Base-by-base conservation (phyloP, 441 rosid species). In the Euphorbia celastroides region DNA sequence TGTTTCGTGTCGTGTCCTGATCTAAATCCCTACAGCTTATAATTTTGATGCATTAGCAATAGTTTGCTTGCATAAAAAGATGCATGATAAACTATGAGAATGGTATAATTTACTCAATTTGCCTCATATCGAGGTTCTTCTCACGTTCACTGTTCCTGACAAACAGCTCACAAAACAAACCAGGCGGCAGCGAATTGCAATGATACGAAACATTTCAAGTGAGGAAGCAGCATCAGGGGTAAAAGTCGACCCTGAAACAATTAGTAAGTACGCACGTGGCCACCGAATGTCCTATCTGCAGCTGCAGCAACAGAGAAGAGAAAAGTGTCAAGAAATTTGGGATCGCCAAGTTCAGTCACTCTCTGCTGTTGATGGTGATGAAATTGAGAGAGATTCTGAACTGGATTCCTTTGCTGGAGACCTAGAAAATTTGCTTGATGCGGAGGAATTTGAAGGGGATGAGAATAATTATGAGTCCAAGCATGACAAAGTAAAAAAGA, bases 181-280 rank as follows among this genome's bases (percentile, higher is more conserved):
- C 38, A 86, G 99, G 75, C 92, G 99, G 99, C 99, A 95, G 75
- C 97, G 98, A 65, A 95, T 95, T 80, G 99, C 99, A 52, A 88
- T 90, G 97, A 95, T 95, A 76, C 93, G 99, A 55, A 88, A 95
- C 78, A 97, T 95, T 80, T 95, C 98, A 68, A 92, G 99, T 77
- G 99, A 92, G 80, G 97, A 95, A 84, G 97, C 99, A 63, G 84
- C 96, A 70, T 84, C 98, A 38, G 99, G 99, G 27, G 88, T 92
- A 71, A 85, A 92, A 82, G 99, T 95, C 65, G 99, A 92, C 73
- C 95, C 97, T 65, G 84, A 96, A 68, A 90, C 99, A 52, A 90
- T 92, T 63, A 79, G 92, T 79, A 92, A 90, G 77, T 95, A 92
- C 86, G 98, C 99, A 57, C 97, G 97, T 70, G 99, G 99, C 42